Percentiles rank a stretch among this genome's conserved stretches.
Evolutionary conservation across 495 filamentous ascomycete genomes (phyloP).

Genomic region (Xylaria acuta): DNA sequence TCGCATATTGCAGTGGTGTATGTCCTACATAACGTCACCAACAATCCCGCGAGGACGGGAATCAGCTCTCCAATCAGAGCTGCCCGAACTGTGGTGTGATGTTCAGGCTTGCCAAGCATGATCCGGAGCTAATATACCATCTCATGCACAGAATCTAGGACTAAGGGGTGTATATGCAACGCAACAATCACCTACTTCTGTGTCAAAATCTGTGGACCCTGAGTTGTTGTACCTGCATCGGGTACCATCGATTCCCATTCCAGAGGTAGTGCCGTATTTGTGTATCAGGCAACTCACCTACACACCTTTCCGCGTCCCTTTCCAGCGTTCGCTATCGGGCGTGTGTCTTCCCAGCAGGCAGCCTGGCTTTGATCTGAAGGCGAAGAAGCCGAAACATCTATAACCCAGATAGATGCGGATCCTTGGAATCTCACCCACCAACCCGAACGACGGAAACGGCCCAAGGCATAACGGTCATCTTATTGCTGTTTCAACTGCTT

Average conservation of each 20-base stretch:
- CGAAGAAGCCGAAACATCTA: slow-evolving; percentile 17
- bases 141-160: background rate
- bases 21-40: slow-evolving; percentile 15
- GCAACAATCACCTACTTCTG: slow-evolving; percentile 5
- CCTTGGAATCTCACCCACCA: slow-evolving; percentile 15
- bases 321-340: background rate
- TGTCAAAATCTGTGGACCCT: slow-evolving; percentile 9
- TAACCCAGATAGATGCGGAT: slow-evolving; percentile 18
- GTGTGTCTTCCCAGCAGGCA: background rate
- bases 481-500: slow-evolving; percentile 31
- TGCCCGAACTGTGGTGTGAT: background rate
- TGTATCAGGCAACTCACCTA: slow-evolving; percentile 7
- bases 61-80: slow-evolving; percentile 14
- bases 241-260: slow-evolving; percentile 5
- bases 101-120: background rate
- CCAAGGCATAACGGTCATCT: slow-evolving; percentile 16
- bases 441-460: slow-evolving; percentile 2
- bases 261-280: background rate
- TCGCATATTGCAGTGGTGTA: slow-evolving; percentile 12
- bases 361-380: background rate
- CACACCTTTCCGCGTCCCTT: background rate
- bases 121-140: slow-evolving; percentile 1
- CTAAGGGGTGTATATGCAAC: slow-evolving; percentile 12
- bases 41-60: background rate
- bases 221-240: slow-evolving; percentile 24